These are phyloP conservation scores for Castanea mollissima DNA, from an alignment of 306 rosid genomes.

Conservation along the genomic window DNA sequence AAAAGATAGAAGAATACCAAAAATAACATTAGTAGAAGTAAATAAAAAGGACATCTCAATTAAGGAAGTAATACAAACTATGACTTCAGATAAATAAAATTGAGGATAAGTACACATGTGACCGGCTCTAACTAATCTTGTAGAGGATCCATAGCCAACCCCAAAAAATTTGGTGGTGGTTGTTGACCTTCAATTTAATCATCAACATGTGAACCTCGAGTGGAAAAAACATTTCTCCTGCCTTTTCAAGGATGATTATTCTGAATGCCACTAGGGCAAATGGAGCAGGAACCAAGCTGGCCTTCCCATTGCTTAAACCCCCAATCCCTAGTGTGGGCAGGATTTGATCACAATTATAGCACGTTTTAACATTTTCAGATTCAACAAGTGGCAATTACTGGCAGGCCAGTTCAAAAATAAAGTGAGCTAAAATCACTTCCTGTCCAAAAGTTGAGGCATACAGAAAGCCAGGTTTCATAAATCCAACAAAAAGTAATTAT, in stretches of 20 bases:
- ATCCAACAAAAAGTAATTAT: background rate
- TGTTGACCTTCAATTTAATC: background rate
- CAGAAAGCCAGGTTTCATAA: background rate
- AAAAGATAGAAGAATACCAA: too few relatives aligned
- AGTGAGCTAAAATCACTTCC: background rate
- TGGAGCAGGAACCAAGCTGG: background rate
- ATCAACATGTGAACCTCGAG: background rate
- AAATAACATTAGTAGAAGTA: too few relatives aligned
- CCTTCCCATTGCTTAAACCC: background rate
- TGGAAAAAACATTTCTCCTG: background rate
- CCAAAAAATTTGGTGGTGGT: too few relatives aligned
- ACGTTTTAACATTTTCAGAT: too few relatives aligned
- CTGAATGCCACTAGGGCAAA: background rate
- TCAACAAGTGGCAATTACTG: background rate
- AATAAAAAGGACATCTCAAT: too few relatives aligned
- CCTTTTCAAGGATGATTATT: background rate
- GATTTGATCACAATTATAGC: background rate
- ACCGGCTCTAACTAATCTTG: too few relatives aligned
- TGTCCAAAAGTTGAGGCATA: background rate
- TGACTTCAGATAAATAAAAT: too few relatives aligned
- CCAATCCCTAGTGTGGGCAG: background rate
- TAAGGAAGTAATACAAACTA: too few relatives aligned
- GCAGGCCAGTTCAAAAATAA: background rate
- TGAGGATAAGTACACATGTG: too few relatives aligned
- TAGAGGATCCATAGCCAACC: too few relatives aligned